These are phyloP conservation scores for Pythium chondricola DNA, from an alignment of 352 stramenopile species.

Conservation along the genomic window DNA sequence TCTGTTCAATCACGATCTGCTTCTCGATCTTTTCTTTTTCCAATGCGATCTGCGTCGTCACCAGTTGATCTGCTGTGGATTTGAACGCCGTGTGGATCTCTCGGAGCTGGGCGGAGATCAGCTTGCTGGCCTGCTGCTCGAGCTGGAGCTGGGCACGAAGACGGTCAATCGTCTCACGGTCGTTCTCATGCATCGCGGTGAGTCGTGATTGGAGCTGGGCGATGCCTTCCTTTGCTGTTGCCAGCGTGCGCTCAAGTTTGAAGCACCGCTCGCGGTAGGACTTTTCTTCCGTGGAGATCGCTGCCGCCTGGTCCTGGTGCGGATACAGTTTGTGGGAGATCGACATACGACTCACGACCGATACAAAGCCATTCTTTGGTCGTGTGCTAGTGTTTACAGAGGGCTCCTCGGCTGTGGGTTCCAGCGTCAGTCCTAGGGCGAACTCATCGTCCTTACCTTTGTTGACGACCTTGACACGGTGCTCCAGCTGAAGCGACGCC, in stretches of 20 bases:
- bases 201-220: conserved; percentile 26
- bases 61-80: conserved; percentile 34
- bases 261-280: conserved; percentile 47
- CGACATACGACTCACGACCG: conserved; percentile 5
- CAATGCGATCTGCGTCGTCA: conserved; percentile 39
- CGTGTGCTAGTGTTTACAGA: too few relatives aligned
- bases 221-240: conserved; percentile 33
- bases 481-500: conserved; percentile 1
- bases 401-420: too few relatives aligned
- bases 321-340: conserved; percentile 7
- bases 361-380: conserved; percentile 3
- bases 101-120: conserved; percentile 42
- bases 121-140: conserved; percentile 39
- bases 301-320: background rate
- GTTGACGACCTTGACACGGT: background rate
- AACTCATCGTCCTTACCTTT: conserved; percentile 2
- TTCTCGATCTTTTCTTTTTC: conserved; percentile 38
- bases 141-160: conserved; percentile 47
- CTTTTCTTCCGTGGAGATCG: conserved; percentile 23
- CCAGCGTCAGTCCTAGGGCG: background rate
- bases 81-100: conserved; percentile 42
- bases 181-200: conserved; percentile 19
- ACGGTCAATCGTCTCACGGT: conserved; percentile 24
- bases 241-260: conserved; percentile 47
- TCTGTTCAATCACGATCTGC: conserved; percentile 36